These are phyloP conservation scores for Halophytophthora batemanensis DNA, from an alignment of 352 stramenopile species.

Conservation along the genomic window DNA sequence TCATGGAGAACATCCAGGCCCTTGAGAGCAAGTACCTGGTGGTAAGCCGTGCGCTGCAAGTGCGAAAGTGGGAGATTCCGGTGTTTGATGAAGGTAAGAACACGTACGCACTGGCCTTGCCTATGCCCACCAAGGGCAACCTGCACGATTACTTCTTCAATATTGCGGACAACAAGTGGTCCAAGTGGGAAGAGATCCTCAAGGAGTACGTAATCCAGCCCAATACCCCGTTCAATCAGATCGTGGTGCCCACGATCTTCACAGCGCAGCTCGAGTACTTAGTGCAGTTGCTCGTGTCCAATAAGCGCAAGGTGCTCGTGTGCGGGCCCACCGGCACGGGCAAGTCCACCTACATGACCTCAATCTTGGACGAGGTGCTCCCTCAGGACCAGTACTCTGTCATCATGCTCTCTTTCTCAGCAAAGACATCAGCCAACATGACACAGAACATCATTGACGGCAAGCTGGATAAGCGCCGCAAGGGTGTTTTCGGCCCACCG, in stretches of 20 bases:
- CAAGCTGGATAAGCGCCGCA: conserved; percentile 92
- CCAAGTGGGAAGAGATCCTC: conserved; percentile 90
- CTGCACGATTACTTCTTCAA: conserved; percentile 89
- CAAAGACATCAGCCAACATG: conserved; percentile 93
- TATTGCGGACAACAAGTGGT: conserved; percentile 82
- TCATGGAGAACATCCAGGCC: conserved; percentile 68
- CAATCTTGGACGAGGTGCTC: conserved; percentile 82
- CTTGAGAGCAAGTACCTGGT: conserved; percentile 74
- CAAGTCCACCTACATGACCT: conserved; percentile 89
- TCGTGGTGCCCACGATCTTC: conserved; percentile 93
- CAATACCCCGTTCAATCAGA: conserved; percentile 88
- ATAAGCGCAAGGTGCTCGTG: conserved; percentile 86
- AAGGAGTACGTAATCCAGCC: conserved; percentile 82
- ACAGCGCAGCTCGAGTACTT: conserved; percentile 90
- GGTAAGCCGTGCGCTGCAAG: conserved; percentile 74
- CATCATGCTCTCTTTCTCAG: conserved; percentile 90
- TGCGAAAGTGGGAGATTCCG: conserved; percentile 79
- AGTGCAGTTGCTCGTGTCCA: conserved; percentile 78
- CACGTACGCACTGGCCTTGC: conserved; percentile 47
- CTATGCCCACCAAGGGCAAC: conserved; percentile 67
- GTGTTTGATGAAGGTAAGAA: conserved; percentile 59
- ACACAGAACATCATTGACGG: conserved; percentile 95
- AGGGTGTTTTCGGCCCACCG: conserved; percentile 90
- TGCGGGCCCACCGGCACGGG: conserved; percentile 92
- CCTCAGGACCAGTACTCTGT: conserved; percentile 81